Evolutionary conservation across 352 stramenopile genomes (phyloP), one percentile per base, ranked within the genome.

Genomic region (Phytophthora nicotianae): DNA sequence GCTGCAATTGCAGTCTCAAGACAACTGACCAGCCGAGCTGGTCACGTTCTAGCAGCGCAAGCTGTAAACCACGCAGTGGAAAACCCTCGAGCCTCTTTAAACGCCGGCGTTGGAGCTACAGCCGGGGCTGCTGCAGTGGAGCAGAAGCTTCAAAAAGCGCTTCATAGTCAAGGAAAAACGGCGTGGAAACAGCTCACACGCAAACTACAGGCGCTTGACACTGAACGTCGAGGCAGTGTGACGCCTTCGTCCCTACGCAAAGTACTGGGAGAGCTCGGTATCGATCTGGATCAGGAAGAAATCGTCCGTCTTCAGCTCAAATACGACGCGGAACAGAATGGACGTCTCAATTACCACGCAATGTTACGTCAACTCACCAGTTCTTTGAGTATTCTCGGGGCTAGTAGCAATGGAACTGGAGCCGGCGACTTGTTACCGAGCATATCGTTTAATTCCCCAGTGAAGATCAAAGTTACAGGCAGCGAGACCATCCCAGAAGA

Each of bases 291-390:
- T 19, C 67, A 80, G 16, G 83, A 93, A 68, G 83, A 90, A 24
- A 38, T 88, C 10, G 61, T 84, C 17, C 79, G 80, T 0, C 70
- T 93, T n/a, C 75, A 85, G 50, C 72, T 87, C 56, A 93, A 93
- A 56, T 93, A 92, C 51, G 83, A 92, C 60, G 62, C 83, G 0
- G 77, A 92, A 35, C 83, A 92, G 53, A 89, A 85, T 50, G 79
- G 83, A 2, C 77, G 80, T 17, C 54, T 92, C 7, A 75, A 86
- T 26, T 92, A 90, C 53, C 70, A 84, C 24, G 81, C 81, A 20
- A 77, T 88, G 58, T 42, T 92, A 14, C 79, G 82, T 5, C 65
- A 88, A 26, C 65, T 90, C 27, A 90, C 83, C 2, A 86, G 77
- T 59, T 50, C 63, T 2, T 78, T 89, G 46, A 86, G 80, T 37